Base-by-base conservation (phyloP, 192 early-diverging fungal genomes). In the Borealophlyctis nickersoniae region DNA sequence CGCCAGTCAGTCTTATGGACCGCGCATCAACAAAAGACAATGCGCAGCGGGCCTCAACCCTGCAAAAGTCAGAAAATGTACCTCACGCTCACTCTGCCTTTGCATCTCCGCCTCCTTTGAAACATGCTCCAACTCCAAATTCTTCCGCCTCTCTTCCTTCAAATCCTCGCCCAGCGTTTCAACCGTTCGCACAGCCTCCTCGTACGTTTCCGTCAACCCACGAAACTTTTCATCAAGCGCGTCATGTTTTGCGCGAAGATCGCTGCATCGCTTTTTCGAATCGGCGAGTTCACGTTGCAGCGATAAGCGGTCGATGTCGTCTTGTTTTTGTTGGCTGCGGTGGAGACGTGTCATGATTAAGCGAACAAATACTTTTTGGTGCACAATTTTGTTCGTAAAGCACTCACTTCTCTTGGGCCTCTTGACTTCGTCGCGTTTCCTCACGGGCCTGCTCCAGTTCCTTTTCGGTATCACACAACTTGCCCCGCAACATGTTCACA, bases 271-370 rank as follows among this genome's bases (percentile, higher is more conserved):
- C 45, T 71, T 73, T 36, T 64, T 57, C 16, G 62, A 22, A n/a
- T 78, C 76, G 22, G 72, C 49, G 0, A 71, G 36, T 36, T 86
- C 71, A 2, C 75, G 71, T 55, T 84, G 82, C 0, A 81, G 66
- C 0, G 77, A 52, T 0, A 83, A 52, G 16, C 58, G 49, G 13
- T 82, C 80, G 1, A 78, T 66, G 31, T 80, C 82, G 23, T 63
- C 35, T 39, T 73, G 62, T 33, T 74, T 60, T 48, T 74, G 52
- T 49, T 74, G 65, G 34, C 80, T 84, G 49, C 3, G 39, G 28
- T 31, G 65, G 9, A 63, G 19, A 49, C 24, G n/a, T 2, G 24
- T 62, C 14, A 22, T 45, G 26, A 64, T n/a, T 28, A 16, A 51
- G 36, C 13, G n/a, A 30, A 16, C 34, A 29, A 34, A 28, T 30